Base-by-base conservation (phyloP, 257 asterid genomes). In the Pogostemon cablin region DNA sequence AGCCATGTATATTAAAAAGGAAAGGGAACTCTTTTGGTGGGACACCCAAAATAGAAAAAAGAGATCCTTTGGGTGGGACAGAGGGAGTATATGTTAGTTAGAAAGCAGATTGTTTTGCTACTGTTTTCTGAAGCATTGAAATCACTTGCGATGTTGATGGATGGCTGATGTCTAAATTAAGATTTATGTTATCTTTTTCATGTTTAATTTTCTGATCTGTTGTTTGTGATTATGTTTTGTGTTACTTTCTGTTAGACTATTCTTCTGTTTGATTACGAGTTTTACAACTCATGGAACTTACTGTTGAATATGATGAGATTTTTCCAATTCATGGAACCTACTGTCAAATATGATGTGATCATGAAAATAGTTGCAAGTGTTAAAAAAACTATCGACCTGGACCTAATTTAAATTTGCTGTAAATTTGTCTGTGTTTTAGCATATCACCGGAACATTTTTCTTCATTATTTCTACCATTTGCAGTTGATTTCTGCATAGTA, bases 211-310 rank as follows among this genome's bases (percentile, higher is more conserved):
- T 3, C 5, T 64, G 6, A 25, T 52, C 57, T 46, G 42, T 8
- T 44, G 8, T 32, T 32, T 5, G 40, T 65, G 39, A 32, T 25
- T 65, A 65, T 12, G 39, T 40, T 15, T 15, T 41, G 9, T 47
- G 56, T 25, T 15, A 62, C 68, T 62, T 20, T 6, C 17, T 65
- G 42, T 41, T 65, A 57, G 50, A 46, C 32, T 34, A 48, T 46
- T 32, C 34, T 48, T 34, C 6, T 3, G 7, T 47, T 5, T 5
- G 47, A 58, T 12, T 57, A 37, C 61, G 62, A 50, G 62, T 38
- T 49, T 50, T 20, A 34, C 11, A 50, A 34, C 32, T 25, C 32
- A 25, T 25, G 32, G 57, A 11, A 46, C 57, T 9, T 43, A 17
- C 54, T 63, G 68, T 35, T 43, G 41, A 63, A 17, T 10, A 43